Conservation (phyloP, 2,329 filamentous ascomycete species). For the Aspergillus sclerotialis region DNA sequence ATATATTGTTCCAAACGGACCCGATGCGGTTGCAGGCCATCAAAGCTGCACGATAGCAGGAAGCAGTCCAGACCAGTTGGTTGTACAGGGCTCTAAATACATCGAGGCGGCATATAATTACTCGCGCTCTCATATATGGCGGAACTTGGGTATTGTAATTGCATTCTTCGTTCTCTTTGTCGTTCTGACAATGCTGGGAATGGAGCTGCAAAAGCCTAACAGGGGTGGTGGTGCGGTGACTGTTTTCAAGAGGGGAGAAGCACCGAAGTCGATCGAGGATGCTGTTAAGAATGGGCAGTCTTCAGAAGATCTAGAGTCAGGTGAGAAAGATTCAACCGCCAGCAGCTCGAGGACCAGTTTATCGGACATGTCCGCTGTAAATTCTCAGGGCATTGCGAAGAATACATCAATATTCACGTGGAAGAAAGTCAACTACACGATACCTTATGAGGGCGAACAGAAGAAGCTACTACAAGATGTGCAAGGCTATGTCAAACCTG, state of each 20-base stretch:
- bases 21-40: constrained; percentile 40
- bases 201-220: constrained; percentile 70
- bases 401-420: constrained; percentile 74
- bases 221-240: constrained; percentile 75
- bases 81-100: constrained; percentile 51
- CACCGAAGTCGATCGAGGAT: constrained; percentile 51
- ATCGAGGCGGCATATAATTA: constrained; percentile 51
- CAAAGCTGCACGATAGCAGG: constrained; percentile 57
- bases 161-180: constrained; percentile 71
- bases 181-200: constrained; percentile 65
- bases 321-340: constrained; percentile 17
- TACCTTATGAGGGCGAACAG: constrained; percentile 38
- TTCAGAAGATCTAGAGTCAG: constrained; percentile 47
- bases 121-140: constrained; percentile 53
- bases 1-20: constrained; percentile 50
- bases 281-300: constrained; percentile 45
- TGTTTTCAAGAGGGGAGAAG: constrained; percentile 64
- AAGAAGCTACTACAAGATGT: constrained; percentile 52
- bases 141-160: constrained; percentile 74
- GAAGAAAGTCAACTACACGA: constrained; percentile 73
- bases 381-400: constrained; percentile 48
- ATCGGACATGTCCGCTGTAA: constrained; percentile 13
- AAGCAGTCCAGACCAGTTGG: constrained; percentile 44
- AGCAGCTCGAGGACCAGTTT: constrained; percentile 12
- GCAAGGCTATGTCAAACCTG: constrained; percentile 68